phyloP scores from a whole-genome alignment of 495 filamentous ascomycete species.

The Trichoderma virens region DNA sequence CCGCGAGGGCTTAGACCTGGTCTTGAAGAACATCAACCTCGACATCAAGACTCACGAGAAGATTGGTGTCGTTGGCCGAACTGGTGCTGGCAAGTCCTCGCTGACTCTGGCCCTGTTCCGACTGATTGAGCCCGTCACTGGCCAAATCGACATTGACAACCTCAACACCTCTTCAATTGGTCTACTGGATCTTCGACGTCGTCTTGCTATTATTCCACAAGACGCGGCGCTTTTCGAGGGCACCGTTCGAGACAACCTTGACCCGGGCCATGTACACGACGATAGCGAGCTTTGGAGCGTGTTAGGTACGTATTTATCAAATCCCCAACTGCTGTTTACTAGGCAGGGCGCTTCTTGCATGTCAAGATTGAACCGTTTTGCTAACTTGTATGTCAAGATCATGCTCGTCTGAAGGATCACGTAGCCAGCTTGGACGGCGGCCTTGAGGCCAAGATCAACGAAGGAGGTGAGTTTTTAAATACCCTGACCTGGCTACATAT shows the following conservation, averaged over 20 bases:
- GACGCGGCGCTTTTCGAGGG: constrained; percentile 97
- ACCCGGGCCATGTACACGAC: constrained; percentile 90
- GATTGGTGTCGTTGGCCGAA: constrained; percentile 94
- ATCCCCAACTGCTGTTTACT: neutral
- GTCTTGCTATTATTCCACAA: constrained; percentile 96
- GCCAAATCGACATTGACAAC: constrained; percentile 80
- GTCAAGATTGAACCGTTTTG: neutral
- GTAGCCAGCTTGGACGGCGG: constrained; percentile 80
- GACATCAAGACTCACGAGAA: constrained; percentile 95
- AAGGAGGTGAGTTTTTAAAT: constrained; percentile 66
- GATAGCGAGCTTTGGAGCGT: constrained; percentile 98
- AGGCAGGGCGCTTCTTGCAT: neutral
- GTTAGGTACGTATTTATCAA: constrained; percentile 55
- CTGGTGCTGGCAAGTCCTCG: constrained; percentile 93
- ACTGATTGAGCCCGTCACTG: constrained; percentile 80
- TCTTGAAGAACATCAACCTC: constrained; percentile 85
- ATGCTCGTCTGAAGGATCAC: constrained; percentile 89
- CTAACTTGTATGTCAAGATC: constrained; percentile 50
- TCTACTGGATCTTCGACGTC: constrained; percentile 76
- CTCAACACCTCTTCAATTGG: constrained; percentile 88
- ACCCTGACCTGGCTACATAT: neutral
- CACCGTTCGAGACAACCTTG: constrained; percentile 90
- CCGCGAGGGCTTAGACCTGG: constrained; percentile 77
- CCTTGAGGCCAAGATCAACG: constrained; percentile 81
- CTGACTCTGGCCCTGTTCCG: constrained; percentile 90